These are phyloP conservation scores for Leccinum obscurum DNA, from an alignment of 768 basidiomycete species.

Conservation along the genomic window DNA sequence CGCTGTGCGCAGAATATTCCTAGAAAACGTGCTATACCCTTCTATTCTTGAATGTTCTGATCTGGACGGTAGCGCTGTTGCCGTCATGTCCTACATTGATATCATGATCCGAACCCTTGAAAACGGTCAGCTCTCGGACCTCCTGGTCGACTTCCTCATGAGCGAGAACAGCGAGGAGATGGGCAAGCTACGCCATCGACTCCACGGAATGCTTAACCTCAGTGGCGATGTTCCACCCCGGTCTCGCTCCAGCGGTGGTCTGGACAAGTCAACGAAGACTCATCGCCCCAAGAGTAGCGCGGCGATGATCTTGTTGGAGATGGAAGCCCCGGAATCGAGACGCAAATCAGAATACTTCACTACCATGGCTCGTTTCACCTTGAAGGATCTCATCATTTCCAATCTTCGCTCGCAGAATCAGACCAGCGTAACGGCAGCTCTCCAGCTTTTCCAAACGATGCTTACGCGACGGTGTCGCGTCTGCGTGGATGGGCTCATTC, in stretches of 20 bases:
- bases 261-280: conserved; percentile 46
- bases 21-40: conserved; percentile 92
- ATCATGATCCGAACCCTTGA: conserved; percentile 78
- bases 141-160: conserved; percentile 76
- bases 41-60: conserved; percentile 93
- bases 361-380: conserved; percentile 83
- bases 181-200: conserved; percentile 45
- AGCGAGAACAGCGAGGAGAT: conserved; percentile 82
- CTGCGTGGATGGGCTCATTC: conserved; percentile 65
- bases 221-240: conserved; percentile 35
- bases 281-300: conserved; percentile 81
- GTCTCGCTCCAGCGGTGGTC: conserved; percentile 26
- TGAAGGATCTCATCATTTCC: conserved; percentile 84
- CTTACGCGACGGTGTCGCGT: conserved; percentile 66
- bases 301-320: conserved; percentile 87
- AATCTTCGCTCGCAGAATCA: conserved; percentile 71
- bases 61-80: conserved; percentile 90
- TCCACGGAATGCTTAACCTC: conserved; percentile 44
- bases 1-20: conserved; percentile 80
- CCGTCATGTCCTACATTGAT: conserved; percentile 94
- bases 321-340: conserved; percentile 73
- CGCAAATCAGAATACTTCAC: conserved; percentile 82
- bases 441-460: conserved; percentile 80
- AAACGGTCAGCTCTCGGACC: conserved; percentile 63
- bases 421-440: conserved; percentile 68